Base-by-base conservation (phyloP, 345 rosid species). In the Pistacia integerrima region DNA sequence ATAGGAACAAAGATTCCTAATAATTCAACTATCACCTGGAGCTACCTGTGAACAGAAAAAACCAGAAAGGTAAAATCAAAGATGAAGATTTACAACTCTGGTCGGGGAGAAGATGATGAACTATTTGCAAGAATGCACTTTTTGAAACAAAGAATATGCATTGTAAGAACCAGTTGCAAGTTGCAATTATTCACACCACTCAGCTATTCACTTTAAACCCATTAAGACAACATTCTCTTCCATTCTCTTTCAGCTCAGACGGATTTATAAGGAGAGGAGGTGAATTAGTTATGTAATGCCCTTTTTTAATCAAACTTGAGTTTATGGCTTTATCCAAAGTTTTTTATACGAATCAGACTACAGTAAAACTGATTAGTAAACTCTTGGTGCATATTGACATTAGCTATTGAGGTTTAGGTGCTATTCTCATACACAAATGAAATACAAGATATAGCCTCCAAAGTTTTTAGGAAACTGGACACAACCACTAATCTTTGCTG, bases 1-100 rank as follows among this genome's bases (percentile, higher is more conserved):
- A 96, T 92, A 10, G 99, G 98, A 78, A 96, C 97, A 84, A 96
- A 96, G 82, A 96, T 92, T 70, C 98, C 97, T 44, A 98, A 93
- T 81, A 96, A 82, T 78, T 96, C 99, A 84, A 96, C 93, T 91
- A 71, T 96, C 98, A 72, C 99, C 98, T 38, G 99, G 99, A 64
- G 97, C 82, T 28, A 93, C 97, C 98, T 93, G 84, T 71, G 44
- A 72, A 68, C 41, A 61, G 33, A 17, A 44, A 57, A 48, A 74
- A 54, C 28, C 54, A 33, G 52, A 74, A 20, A 20, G 9, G 30
- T 25, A 25, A 25, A 25, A 25, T 25, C 25, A 25, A 25, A 25
- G 25, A 25, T 25, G 25, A 25, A 25, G 6, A 71, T 55, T 44
- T 20, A 30, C n/a, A 52, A 35, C 33, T 30, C 17, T 28, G 30